A percentile compares a stretch with the other conserved stretches of the same genome.
phyloP scores from a whole-genome alignment of 768 basidiomycete species.

The Rhodotorula babjevae region DNA sequence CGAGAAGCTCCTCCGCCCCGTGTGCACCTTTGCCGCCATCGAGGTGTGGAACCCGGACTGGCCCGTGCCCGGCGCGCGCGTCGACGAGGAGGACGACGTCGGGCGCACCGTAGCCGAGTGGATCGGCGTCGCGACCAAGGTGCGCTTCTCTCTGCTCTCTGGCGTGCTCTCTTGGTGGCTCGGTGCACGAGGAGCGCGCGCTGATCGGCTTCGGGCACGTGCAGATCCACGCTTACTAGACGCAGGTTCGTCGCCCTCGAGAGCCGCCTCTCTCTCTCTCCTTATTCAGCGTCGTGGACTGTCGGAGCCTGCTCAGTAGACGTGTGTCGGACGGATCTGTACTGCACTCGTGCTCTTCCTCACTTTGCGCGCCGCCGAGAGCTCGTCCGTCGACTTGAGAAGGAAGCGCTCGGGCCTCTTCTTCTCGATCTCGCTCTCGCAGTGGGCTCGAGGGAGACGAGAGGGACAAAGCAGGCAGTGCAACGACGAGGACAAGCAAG shows the following conservation, averaged over 20 bases:
- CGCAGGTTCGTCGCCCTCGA: not conserved
- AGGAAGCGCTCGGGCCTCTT: no score
- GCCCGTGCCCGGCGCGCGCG: slow-evolving; percentile 11
- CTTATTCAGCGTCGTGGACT: no score
- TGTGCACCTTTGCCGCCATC: slow-evolving; percentile 2
- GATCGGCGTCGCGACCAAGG: slow-evolving; percentile 22
- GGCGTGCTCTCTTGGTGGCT: not conserved
- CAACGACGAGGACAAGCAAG: not conserved
- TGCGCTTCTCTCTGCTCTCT: not conserved
- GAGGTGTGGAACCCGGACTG: slow-evolving; percentile 32
- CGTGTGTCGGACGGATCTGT: no score
- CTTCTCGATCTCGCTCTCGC: no score
- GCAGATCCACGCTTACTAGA: slow-evolving; percentile 12
- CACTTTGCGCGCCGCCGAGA: no score
- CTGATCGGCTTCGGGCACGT: not conserved
- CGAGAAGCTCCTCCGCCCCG: slow-evolving; percentile 9
- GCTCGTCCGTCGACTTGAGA: no score
- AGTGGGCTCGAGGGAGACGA: no score
- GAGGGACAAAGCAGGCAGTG: not conserved
- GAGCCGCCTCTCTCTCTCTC: not conserved
- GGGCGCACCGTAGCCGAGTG: slow-evolving; percentile 17
- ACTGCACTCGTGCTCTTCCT: no score
- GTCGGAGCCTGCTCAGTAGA: no score
- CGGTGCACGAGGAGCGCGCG: not conserved
- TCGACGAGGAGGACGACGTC: slow-evolving; percentile 17